Evolutionary conservation across 2,329 filamentous ascomycete species (phyloP).

Genomic region (Blumeria graminis): DNA sequence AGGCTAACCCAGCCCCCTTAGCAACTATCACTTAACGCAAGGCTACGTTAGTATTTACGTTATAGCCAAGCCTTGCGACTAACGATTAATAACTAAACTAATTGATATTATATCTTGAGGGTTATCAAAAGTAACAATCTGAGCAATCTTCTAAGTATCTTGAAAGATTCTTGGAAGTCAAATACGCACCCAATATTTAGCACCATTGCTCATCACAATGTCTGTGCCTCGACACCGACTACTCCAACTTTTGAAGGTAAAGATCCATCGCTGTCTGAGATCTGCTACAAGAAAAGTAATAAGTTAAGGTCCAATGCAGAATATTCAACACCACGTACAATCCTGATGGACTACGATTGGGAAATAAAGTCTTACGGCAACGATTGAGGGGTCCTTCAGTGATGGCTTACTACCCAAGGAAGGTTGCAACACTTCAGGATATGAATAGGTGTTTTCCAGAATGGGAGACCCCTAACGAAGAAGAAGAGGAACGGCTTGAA

Average conservation of each 20-base stretch:
- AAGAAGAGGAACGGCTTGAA: slow-evolving; percentile 58
- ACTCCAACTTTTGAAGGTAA: slow-evolving; percentile 58
- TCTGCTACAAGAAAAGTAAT: neutral
- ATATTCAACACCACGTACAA: slow-evolving; percentile 87
- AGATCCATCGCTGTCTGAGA: neutral
- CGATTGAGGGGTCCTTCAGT: slow-evolving; percentile 63
- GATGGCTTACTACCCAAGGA: slow-evolving; percentile 71
- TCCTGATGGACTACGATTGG: slow-evolving; percentile 54
- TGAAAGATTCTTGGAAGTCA: too few species aligned
- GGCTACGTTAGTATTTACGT: too few species aligned
- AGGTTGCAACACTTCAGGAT: slow-evolving; percentile 36
- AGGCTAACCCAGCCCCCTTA: too few species aligned
- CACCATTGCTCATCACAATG: slow-evolving; percentile 17
- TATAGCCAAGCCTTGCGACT: too few species aligned
- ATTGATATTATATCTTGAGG: too few species aligned
- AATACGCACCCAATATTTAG: too few species aligned
- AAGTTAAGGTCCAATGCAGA: slow-evolving; percentile 54
- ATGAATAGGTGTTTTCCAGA: slow-evolving; percentile 34
- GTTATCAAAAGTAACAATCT: too few species aligned
- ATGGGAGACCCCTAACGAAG: slow-evolving; percentile 33
- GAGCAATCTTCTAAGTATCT: too few species aligned
- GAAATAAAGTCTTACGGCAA: slow-evolving; percentile 81
- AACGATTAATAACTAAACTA: too few species aligned
- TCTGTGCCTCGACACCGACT: slow-evolving; percentile 36
- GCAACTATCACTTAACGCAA: too few species aligned